A percentile compares a stretch with the other conserved stretches of the same genome.
Conservation (phyloP, 805 yeast species). For the Metschnikowia anglica region DNA sequence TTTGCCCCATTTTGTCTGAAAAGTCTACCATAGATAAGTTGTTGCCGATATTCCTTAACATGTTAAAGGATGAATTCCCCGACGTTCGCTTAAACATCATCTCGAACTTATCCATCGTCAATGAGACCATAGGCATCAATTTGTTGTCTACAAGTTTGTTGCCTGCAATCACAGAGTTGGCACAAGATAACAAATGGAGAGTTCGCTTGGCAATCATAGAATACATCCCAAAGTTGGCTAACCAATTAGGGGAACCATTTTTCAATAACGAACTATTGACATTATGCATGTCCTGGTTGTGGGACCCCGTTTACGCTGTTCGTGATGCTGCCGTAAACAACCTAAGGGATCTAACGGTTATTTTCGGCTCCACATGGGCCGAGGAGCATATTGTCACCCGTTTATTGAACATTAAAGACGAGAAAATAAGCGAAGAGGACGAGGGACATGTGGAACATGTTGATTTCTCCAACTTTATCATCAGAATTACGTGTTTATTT, state of each 20-base stretch:
- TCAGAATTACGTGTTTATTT: slow-evolving; percentile 86
- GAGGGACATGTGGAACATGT: slow-evolving; percentile 33
- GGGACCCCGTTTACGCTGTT: slow-evolving; percentile 96
- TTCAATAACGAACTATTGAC: slow-evolving; percentile 90
- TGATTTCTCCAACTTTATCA: slow-evolving; percentile 73
- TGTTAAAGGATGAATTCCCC: slow-evolving; percentile 96
- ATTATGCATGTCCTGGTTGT: slow-evolving; percentile 93
- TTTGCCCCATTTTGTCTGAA: slow-evolving; percentile 83
- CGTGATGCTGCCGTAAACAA: slow-evolving; percentile 94
- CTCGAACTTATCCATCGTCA: slow-evolving; percentile 85
- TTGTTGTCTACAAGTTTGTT: slow-evolving; percentile 79
- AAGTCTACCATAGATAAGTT: slow-evolving; percentile 79
- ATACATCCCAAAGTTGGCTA: slow-evolving; percentile 91
- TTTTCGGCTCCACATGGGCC: slow-evolving; percentile 95
- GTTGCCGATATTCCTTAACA: slow-evolving; percentile 83
- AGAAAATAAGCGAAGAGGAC: slow-evolving; percentile 22
- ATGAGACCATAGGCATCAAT: slow-evolving; percentile 91
- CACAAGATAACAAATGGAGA: slow-evolving; percentile 97
- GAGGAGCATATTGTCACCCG: slow-evolving; percentile 77
- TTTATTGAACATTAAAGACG: slow-evolving; percentile 46
- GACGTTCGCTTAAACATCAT: slow-evolving; percentile 94
- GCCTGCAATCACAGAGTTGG: slow-evolving; percentile 95
- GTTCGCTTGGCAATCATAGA: slow-evolving; percentile 95
- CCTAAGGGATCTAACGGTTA: slow-evolving; percentile 72
- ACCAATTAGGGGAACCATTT: slow-evolving; percentile 89